A percentile compares a stretch with the other conserved stretches of the same genome.
phyloP scores from a whole-genome alignment of 331 rosid species.

The Pyracantha coccinea region DNA sequence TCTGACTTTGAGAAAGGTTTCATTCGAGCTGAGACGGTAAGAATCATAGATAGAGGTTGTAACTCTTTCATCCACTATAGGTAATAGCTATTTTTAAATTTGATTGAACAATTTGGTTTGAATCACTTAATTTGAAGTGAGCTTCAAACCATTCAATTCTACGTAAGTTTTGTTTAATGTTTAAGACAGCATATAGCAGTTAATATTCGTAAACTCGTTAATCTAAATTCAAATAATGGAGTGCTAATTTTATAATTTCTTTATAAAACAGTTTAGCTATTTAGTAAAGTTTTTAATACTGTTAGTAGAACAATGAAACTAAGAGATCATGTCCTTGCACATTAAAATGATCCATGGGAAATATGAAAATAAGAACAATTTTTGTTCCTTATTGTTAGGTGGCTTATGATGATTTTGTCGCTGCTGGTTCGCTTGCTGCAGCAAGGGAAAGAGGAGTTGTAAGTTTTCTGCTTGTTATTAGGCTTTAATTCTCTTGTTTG shows the following conservation, averaged over 20 bases:
- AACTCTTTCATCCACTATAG: not conserved
- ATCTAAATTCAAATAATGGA: not conserved
- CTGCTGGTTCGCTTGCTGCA: slow-evolving; percentile 82
- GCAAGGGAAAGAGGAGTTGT: slow-evolving; percentile 95
- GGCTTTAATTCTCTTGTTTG: not conserved
- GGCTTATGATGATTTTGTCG: slow-evolving; percentile 67
- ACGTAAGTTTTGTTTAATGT: not conserved
- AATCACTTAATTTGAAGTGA: not conserved
- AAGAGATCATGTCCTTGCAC: not conserved
- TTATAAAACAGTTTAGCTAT: not conserved
- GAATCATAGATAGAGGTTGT: slow-evolving; percentile 8
- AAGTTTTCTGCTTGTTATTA: slow-evolving; percentile 30
- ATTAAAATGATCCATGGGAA: not conserved
- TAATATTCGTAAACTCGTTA: not conserved
- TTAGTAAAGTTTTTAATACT: not conserved
- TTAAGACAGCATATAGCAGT: not conserved
- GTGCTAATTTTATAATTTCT: not conserved
- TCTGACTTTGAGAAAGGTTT: slow-evolving; percentile 99
- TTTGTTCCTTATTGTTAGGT: slow-evolving; percentile 41
- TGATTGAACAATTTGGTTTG: not conserved
- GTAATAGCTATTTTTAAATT: not conserved
- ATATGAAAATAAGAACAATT: not conserved
- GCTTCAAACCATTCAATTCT: not conserved
- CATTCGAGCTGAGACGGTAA: slow-evolving; percentile 95
- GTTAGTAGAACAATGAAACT: not conserved